Percentiles rank a stretch among this genome's conserved stretches.
These are phyloP conservation scores for Metarhizium guizhouense DNA, from an alignment of 2,329 filamentous ascomycete species.

Conservation along the genomic window DNA sequence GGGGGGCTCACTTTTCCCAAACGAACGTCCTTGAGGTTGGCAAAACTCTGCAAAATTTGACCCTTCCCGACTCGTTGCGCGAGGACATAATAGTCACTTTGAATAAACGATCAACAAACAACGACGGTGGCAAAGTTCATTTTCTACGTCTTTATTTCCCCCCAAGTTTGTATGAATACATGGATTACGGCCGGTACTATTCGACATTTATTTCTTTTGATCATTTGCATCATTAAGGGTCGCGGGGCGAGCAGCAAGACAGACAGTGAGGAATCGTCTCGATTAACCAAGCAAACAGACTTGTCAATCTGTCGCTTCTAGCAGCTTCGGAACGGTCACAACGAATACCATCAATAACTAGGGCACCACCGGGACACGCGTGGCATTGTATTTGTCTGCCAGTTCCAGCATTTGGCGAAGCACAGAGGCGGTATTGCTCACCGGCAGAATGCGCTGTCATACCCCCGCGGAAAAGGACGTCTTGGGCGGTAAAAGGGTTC, in stretches of 20 bases:
- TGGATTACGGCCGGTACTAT: slow-evolving; percentile 2
- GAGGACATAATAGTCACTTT: too few relatives aligned
- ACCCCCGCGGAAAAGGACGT: background rate
- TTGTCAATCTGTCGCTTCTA: background rate
- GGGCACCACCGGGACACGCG: too few relatives aligned
- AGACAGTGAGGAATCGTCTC: background rate
- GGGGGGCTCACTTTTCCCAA: background rate
- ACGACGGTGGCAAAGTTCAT: background rate
- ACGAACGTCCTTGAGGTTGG: background rate
- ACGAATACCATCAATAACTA: background rate
- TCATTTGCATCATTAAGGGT: background rate
- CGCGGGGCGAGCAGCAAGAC: background rate
- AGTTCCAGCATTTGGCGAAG: too few relatives aligned
- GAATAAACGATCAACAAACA: background rate
- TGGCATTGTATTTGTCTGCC: background rate
- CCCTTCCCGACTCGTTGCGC: too few relatives aligned
- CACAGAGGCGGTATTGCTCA: background rate
- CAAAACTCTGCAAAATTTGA: too few relatives aligned
- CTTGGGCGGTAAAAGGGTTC: background rate
- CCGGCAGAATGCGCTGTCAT: background rate
- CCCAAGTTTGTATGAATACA: slow-evolving; percentile 5
- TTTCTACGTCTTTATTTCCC: background rate
- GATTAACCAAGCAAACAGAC: background rate
- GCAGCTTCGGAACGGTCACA: background rate
- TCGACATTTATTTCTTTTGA: background rate